These are phyloP conservation scores for Lactarius indigo DNA, from an alignment of 768 basidiomycete genomes.

Conservation along the genomic window DNA sequence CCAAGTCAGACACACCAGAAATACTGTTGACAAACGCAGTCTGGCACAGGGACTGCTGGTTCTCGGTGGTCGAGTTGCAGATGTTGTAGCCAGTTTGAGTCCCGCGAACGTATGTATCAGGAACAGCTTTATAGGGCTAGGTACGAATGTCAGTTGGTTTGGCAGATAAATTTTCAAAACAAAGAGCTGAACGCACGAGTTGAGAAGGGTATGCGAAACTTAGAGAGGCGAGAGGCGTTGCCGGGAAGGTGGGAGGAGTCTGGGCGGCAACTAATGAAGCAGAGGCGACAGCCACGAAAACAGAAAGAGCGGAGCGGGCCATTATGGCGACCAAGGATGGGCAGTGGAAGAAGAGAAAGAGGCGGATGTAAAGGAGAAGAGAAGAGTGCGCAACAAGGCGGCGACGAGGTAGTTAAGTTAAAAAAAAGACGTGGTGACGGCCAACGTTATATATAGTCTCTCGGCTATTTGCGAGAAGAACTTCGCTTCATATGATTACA, in stretches of 20 bases:
- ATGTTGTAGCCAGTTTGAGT: conserved; percentile 61
- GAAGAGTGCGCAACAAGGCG: background rate
- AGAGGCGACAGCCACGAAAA: conserved; percentile 33
- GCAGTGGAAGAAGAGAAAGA: conserved; percentile 16
- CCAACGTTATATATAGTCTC: conserved; percentile 25
- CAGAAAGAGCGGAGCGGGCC: conserved; percentile 37
- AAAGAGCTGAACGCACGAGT: conserved; percentile 23
- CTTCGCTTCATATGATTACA: background rate
- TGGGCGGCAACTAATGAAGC: conserved; percentile 29
- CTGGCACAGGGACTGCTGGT: conserved; percentile 63
- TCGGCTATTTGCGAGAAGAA: conserved; percentile 9
- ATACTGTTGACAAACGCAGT: conserved; percentile 62
- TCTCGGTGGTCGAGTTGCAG: conserved; percentile 65
- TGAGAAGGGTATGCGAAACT: conserved; percentile 28
- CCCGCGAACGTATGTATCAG: conserved; percentile 45
- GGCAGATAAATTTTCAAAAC: background rate
- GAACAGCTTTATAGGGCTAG: conserved; percentile 53
- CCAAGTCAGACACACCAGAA: conserved; percentile 35
- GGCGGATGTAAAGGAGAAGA: conserved; percentile 6
- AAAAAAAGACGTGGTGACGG: conserved; percentile 12
- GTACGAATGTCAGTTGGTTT: background rate
- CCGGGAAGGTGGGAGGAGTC: conserved; percentile 26
- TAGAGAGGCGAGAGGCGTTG: conserved; percentile 32
- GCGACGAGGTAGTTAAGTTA: background rate
- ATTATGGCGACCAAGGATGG: conserved; percentile 27